phyloP scores from a whole-genome alignment of 2,329 filamentous ascomycete genomes.

The Aspergillus pseudoglaucus region DNA sequence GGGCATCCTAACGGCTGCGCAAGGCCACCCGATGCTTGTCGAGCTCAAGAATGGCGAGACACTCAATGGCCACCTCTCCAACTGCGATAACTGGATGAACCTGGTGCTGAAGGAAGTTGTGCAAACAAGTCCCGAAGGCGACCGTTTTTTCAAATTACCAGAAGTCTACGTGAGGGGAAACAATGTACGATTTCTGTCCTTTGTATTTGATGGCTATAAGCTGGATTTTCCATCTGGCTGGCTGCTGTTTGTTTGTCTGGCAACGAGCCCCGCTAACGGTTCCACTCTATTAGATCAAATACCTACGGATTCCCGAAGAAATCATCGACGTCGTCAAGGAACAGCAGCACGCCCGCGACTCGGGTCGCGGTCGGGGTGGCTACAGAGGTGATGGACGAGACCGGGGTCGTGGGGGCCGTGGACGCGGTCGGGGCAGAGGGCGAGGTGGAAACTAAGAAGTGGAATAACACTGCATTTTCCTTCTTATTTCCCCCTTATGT shows the following conservation, averaged over 20 bases:
- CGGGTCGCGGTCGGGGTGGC: conserved; percentile 36
- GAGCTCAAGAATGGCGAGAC: conserved; percentile 98
- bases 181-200: conserved; percentile 59
- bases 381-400: conserved; percentile 34
- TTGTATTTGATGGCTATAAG: too few species aligned
- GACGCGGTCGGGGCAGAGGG: conserved; percentile 39
- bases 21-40: conserved; percentile 96
- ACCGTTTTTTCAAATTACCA: conserved; percentile 84
- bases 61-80: conserved; percentile 89
- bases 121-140: conserved; percentile 89
- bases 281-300: conserved; percentile 71
- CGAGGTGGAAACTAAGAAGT: conserved; percentile 27
- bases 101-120: conserved; percentile 94
- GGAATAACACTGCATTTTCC: background rate
- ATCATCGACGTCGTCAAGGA: conserved; percentile 93
- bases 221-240: too few species aligned
- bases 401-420: conserved; percentile 36
- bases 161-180: conserved; percentile 97
- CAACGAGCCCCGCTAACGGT: conserved; percentile 2
- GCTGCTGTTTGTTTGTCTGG: background rate
- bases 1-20: conserved; percentile 86
- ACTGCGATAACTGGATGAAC: conserved; percentile 99
- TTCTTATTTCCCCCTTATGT: background rate
- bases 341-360: conserved; percentile 66
- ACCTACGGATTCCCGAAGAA: conserved; percentile 90